Evolutionary conservation across 208 protist genomes (phyloP), one percentile per base, ranked within the genome.

Genomic region (Leishmania guyanensis): DNA sequence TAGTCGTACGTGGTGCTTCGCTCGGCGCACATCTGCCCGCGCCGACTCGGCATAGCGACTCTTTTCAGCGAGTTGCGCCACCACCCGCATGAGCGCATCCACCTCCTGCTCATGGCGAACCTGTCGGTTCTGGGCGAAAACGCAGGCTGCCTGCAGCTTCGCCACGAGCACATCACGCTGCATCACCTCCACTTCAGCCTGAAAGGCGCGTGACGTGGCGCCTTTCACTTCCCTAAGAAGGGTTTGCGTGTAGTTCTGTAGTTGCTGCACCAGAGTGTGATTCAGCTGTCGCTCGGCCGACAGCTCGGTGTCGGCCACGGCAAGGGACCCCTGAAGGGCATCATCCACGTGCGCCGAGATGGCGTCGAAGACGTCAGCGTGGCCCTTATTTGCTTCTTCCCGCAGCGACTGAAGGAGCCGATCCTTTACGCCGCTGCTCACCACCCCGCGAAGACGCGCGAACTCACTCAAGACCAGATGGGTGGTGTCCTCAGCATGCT

Each of bases 11-110:
- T 97, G 93, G 17, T 72, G 70, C 75, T 89, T 88, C 5, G 82
- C 78, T 51, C 90, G 87, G 43, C 72, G 77, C 73, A 94, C 58
- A 46, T 93, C 83, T 20, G 81, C 76, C 12, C 76, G 81, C 0
- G 89, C 84, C 3, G 83, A 78, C 65, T 91, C 88, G 17, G 79
- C 84, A 56, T 90, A 87, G 58, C 83, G 85, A 36, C 85, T 90
- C 48, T 84, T 83, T 58, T 90, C 84, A 8, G 91, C 91, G 22
- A 97, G 86, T 39, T 87, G 66, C 33, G 83, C 84, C 50, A 96
- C 88, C 62, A 97, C 86, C 17, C 83, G 83, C 79, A 96, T 91
- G 16, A 97, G 84, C 29, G 86, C 79, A 29, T 92, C 83, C 17
- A 94, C 78, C 78, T 96, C 90, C 36, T 91, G 83, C 22, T 88